Percentiles rank a stretch among this genome's conserved stretches.
phyloP scores from a whole-genome alignment of 1,284 basidiomycete genomes.

The Trametes polyzona region DNA sequence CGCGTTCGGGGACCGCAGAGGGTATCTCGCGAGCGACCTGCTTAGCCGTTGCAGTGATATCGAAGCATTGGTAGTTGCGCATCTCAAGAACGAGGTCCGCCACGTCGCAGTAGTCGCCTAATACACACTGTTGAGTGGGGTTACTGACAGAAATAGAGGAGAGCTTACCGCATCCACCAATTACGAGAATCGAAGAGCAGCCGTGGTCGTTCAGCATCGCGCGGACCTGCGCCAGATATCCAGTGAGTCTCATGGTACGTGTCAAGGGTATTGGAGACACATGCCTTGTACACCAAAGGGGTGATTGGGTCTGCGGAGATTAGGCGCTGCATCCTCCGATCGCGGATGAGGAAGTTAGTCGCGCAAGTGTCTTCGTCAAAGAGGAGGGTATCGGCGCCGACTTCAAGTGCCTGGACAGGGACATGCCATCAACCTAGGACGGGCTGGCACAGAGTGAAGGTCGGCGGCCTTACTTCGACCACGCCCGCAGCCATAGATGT shows the following conservation, averaged over 20 bases:
- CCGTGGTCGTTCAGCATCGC: constrained; percentile 24
- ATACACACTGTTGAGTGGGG: neutral
- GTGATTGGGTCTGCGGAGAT: constrained; percentile 27
- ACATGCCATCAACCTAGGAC: neutral
- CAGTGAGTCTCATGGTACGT: neutral
- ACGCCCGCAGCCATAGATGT: constrained; percentile 32
- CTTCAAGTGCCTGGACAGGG: constrained; percentile 19
- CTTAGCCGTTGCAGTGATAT: constrained; percentile 24
- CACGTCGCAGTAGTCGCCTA: constrained; percentile 33
- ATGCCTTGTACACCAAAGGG: constrained; percentile 27
- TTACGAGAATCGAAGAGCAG: constrained; percentile 30
- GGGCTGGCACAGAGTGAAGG: neutral
- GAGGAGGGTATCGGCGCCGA: constrained; percentile 27
- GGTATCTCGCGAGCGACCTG: constrained; percentile 27
- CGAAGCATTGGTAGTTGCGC: constrained; percentile 28
- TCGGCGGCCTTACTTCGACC: constrained; percentile 17
- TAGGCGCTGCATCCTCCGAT: constrained; percentile 29
- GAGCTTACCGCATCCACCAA: constrained; percentile 30
- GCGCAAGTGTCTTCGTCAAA: constrained; percentile 34
- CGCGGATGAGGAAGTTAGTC: constrained; percentile 31
- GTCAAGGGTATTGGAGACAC: neutral
- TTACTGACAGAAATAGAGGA: neutral
- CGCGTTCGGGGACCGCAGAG: constrained; percentile 21
- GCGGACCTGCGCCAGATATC: constrained; percentile 18
- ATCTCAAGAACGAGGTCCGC: constrained; percentile 33